Conservation (phyloP, 129 eudicot genomes). For the Flaveria robusta region DNA sequence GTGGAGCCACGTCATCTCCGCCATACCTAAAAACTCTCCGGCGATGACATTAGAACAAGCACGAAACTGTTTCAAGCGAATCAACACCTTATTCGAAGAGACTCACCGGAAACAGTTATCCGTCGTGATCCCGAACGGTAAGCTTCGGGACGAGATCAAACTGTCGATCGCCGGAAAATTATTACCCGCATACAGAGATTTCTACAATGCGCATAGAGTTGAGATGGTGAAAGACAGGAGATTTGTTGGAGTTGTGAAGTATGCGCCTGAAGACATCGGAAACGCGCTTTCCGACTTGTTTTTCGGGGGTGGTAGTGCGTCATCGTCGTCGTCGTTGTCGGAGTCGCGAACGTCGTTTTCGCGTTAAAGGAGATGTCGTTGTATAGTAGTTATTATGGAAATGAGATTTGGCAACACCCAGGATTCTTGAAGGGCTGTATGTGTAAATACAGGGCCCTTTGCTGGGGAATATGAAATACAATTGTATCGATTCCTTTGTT, state of each 20-base stretch:
- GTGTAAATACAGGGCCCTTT: background rate
- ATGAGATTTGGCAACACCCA: background rate
- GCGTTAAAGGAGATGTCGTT: slow-evolving; percentile 19
- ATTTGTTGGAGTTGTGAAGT: slow-evolving; percentile 39
- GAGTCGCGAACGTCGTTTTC: slow-evolving; percentile 28
- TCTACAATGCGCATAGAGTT: slow-evolving; percentile 39
- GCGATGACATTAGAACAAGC: slow-evolving; percentile 38
- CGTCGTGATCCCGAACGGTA: slow-evolving; percentile 56
- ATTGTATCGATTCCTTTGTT: slow-evolving; percentile 6
- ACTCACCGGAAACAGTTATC: slow-evolving; percentile 52
- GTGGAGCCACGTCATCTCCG: slow-evolving; percentile 60
- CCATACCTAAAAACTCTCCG: slow-evolving; percentile 41
- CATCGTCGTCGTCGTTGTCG: slow-evolving; percentile 18
- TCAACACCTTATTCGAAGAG: slow-evolving; percentile 51
- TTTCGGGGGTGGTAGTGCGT: slow-evolving; percentile 38
- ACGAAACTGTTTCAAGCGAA: slow-evolving; percentile 45
- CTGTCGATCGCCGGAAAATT: slow-evolving; percentile 49
- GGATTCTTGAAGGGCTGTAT: slow-evolving; percentile 1
- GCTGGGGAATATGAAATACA: slow-evolving; percentile 2
- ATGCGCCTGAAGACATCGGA: slow-evolving; percentile 60
- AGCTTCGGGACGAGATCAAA: slow-evolving; percentile 66
- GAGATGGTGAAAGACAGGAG: slow-evolving; percentile 36
- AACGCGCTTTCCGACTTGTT: slow-evolving; percentile 54
- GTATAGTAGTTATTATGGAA: background rate
- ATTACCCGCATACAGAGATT: slow-evolving; percentile 45